phyloP scores from a whole-genome alignment of 2,329 filamentous ascomycete genomes.

The Neonectria hederae region DNA sequence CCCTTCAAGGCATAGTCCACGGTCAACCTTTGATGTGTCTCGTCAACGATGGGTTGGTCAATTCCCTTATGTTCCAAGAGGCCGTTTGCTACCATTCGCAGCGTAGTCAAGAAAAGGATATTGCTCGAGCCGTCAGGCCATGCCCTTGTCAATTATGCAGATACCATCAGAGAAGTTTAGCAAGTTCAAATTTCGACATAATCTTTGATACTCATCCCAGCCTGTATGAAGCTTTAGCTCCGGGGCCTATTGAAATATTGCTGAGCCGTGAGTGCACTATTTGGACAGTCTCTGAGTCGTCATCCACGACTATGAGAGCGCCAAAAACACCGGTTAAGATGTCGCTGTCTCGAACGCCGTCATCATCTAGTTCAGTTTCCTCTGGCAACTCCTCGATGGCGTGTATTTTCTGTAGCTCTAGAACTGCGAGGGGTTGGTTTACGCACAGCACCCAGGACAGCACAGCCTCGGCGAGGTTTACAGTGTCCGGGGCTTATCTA shows the following conservation, averaged over 20 bases:
- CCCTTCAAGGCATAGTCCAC: too few species aligned
- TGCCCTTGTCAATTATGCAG: not conserved
- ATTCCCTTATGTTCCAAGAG: not conserved
- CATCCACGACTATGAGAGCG: not conserved
- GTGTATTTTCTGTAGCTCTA: conserved; percentile 12
- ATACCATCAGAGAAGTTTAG: not conserved
- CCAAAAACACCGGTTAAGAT: not conserved
- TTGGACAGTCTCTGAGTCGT: not conserved
- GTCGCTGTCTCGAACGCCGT: not conserved
- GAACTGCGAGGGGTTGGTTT: conserved; percentile 2
- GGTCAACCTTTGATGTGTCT: too few species aligned
- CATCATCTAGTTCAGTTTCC: not conserved
- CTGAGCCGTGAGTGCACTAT: not conserved
- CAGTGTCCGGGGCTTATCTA: not conserved
- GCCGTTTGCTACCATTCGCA: not conserved
- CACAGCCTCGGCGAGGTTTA: conserved; percentile 10
- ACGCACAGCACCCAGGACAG: conserved; percentile 11
- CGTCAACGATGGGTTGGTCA: too few species aligned
- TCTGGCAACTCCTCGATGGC: not conserved
- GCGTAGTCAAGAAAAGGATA: conserved; percentile 5
- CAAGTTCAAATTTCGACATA: not conserved
- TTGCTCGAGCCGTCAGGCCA: not conserved
- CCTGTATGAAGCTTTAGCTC: not conserved
- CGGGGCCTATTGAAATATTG: not conserved
- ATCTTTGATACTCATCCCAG: not conserved